A percentile compares a stretch with the other conserved stretches of the same genome.
phyloP scores from a whole-genome alignment of 1,284 basidiomycete species.

The Erythrobasidium hasegawianum region DNA sequence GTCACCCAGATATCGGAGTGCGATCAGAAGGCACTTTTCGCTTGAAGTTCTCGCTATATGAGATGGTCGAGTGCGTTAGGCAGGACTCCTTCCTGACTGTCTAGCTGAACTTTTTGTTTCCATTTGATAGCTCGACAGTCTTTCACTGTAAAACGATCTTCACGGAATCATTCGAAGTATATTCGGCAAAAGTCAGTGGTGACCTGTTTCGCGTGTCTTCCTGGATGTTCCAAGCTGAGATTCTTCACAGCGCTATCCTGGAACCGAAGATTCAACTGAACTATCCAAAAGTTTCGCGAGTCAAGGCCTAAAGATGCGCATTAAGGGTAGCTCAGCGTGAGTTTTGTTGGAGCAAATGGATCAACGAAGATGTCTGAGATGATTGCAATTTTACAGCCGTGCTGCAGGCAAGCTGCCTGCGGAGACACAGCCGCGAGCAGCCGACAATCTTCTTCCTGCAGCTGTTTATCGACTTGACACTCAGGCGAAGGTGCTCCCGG shows the following conservation, averaged over 20 bases:
- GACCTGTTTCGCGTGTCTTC: too few relatives aligned
- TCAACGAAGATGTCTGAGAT: too few relatives aligned
- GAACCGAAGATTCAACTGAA: conserved; percentile 71
- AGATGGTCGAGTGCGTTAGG: conserved; percentile 73
- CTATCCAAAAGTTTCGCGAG: conserved; percentile 87
- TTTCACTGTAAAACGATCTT: conserved; percentile 82
- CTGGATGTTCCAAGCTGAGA: too few relatives aligned
- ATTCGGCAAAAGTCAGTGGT: conserved; percentile 66
- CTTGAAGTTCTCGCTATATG: conserved; percentile 87
- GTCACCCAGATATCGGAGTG: conserved; percentile 50
- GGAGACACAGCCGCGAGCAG: too few relatives aligned
- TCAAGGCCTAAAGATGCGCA: conserved; percentile 83
- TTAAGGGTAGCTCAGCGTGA: conserved; percentile 46
- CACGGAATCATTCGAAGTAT: conserved; percentile 84
- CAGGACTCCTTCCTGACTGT: background rate
- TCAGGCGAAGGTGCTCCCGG: too few relatives aligned
- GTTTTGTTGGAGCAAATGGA: too few relatives aligned
- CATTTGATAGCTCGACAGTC: conserved; percentile 61
- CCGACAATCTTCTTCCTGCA: too few relatives aligned
- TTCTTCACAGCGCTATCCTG: conserved; percentile 68
- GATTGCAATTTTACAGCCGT: too few relatives aligned
- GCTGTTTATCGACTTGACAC: too few relatives aligned
- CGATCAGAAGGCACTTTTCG: conserved; percentile 81
- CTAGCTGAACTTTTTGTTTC: background rate
- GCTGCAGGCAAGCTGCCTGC: too few relatives aligned